Base-by-base conservation (phyloP, 2,329 filamentous ascomycete species). In the Ophiocordyceps australis region DNA sequence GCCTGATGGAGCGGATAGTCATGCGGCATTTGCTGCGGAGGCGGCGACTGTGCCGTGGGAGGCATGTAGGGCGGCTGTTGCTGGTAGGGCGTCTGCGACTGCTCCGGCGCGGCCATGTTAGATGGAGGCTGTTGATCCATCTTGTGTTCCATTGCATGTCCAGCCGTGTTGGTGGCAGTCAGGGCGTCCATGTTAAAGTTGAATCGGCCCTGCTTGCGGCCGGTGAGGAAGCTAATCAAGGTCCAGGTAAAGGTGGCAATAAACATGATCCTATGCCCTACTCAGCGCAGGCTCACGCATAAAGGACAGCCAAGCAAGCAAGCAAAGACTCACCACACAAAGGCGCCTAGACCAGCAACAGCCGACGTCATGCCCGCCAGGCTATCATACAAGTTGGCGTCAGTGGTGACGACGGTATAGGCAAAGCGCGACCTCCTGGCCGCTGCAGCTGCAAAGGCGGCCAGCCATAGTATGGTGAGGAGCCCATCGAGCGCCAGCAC, bases 391-490 rank as follows among this genome's bases (percentile, higher is more conserved):
- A 26, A 11, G 3, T 23, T 17, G 9, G 32, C 19, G n/a, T 41
- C 38, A 33, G 43, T 40, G 24, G 36, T 39, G 14, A 46, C 25
- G 5, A 47, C 38, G 7, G 33, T 32, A 25, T 48, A 45, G 4
- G 33, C 39, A 36, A 54, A 61, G 12, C 31, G 31, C 18, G 46
- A 43, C 17, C 57, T 50, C 26, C 36, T 42, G 13, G 50, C 45
- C 7, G 58, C 58, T 10, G 46, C 46, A 15, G 54, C 47, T 11
- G 48, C 48, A 30, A 45, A 54, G n/a, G 50, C 47, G 0, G 54
- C 47, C 12, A 63, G 51, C 59, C 59, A 63, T 27, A 63, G 46
- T 29, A 63, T 35, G 24, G 54, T 36, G 40, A 62, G 43, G 22
- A 60, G 39, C 4, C 38, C 45, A 23, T 62, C 57, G 14, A 62